Base-by-base conservation (phyloP, 208 protist species). In the Baffinella frigidus region DNA sequence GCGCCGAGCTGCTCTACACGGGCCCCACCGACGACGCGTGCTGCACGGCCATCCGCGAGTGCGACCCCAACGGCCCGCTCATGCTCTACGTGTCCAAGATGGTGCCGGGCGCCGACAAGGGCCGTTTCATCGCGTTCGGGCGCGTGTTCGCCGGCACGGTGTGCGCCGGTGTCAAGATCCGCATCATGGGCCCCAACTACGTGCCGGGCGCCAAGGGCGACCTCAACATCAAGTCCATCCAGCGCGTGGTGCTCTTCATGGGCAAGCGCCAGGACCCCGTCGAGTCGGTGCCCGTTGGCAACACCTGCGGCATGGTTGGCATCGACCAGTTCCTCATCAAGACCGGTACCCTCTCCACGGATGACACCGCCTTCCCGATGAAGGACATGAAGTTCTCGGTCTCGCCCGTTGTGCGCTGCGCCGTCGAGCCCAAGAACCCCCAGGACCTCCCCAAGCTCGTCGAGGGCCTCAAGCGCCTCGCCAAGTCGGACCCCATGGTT, bases 71-170 rank as follows among this genome's bases (percentile, higher is more conserved):
- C 0, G 98, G 97, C 50, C 98, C 98, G 41, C 95, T 99, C 30
- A 98, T 99, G 95, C 94, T 99, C 94, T 99, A 99, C 96, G 97
- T 99, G 92, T 99, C 97, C 94, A 99, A 99, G 98, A 99, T 99
- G 98, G 97, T 99, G 81, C 99, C 99, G 56, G 98, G 98, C 33
- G 94, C 95, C 64, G 99, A 99, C 95, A 97, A 98, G 92, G 97
- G 98, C 96, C 96, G 98, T 94, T 99, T 98, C 98, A 98, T 96
- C 94, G 98, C 98, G 83, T 99, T 99, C 94, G 98, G 98, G 81
- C 97, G 98, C 96, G 98, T 99, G 50, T 99, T 99, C 96, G 97
- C 97, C 17, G 98, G 98, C 74, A 97, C 94, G 17, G 94, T 98
- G 39, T n/a, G 33, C 81, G 98, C 97, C 81, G 98, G 98, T 77